Base-by-base conservation (phyloP, 2,329 filamentous ascomycete species). In the Xylaria sp. region DNA sequence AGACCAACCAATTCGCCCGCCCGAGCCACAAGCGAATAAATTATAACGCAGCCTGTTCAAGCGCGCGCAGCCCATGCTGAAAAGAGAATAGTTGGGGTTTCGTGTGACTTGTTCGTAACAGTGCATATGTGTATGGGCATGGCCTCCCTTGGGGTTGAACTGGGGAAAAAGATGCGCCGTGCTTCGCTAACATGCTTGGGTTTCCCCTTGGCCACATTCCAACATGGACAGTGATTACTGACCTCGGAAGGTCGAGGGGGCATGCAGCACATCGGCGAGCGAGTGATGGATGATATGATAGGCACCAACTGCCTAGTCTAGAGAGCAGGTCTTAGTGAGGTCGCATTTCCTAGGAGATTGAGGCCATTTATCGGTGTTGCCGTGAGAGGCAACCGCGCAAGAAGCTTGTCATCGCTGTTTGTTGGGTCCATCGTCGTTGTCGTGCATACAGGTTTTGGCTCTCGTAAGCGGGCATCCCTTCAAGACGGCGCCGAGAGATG, bases 181-280 rank as follows among this genome's bases (percentile, higher is more conserved):
- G 58, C 53, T 48, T 65, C 60, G 37, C 51, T 68, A 54, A 40
- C 40, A 50, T 42, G 65, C 61, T 58, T 65, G 44, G 57, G 32
- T 35, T 50, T 54, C 23, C 29, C n/a, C 55, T 53, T 65, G 63
- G 62, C 48, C 59, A 58, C 27, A 32, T 37, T 53, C 47, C 57
- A 57, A 37, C 42, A 57, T 51, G 32, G 48, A 51, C 47, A 42
- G 29, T 21, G 51, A 47, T 59, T 63, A 66, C 63, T 69, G 54
- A 44, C 54, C 29, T 69, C 44, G 51, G 65, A 53, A 60, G 57
- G 60, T 59, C 35, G 65, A 59, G 55, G 60, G 53, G 42, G 37
- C 50, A 63, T 65, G 68, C 68, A 70, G 58, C 65, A 32, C 48
- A 27, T 68, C 65, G 65, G 68, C 61, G 61, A 70, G 61, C 65